Conservation (phyloP, 306 rosid species). For the Trichosanthes truncata region DNA sequence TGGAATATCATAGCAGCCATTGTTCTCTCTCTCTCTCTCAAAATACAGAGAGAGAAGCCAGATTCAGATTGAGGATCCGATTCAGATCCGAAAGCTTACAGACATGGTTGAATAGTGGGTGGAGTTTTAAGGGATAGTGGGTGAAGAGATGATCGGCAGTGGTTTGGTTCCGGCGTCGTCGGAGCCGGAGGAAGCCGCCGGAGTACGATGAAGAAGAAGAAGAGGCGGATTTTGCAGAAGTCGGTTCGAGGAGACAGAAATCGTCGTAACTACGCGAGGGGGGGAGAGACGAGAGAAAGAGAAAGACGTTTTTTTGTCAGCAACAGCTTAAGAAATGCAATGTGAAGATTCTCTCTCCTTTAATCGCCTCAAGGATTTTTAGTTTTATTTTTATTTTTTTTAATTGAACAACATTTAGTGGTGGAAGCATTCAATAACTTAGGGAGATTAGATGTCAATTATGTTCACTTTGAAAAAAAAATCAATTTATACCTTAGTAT, state of each 20-base stretch:
- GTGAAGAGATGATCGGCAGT: not conserved
- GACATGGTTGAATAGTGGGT: not conserved
- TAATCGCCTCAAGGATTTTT: no score
- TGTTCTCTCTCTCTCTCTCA: slow-evolving; percentile 6
- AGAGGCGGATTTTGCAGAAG: not conserved
- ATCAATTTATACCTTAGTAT: no score
- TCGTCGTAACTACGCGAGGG: not conserved
- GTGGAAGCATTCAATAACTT: no score
- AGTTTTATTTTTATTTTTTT: no score
- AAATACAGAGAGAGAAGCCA: not conserved
- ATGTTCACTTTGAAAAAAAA: no score
- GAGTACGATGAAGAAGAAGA: not conserved
- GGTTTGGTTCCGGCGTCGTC: not conserved
- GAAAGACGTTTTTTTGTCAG: not conserved
- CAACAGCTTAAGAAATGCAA: no score
- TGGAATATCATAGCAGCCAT: slow-evolving; percentile 48
- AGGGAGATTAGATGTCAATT: no score
- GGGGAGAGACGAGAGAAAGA: not conserved
- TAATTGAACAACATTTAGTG: no score
- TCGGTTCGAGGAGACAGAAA: not conserved
- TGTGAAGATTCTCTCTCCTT: no score
- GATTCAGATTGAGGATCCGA: slow-evolving; percentile 5
- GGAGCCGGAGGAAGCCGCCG: not conserved
- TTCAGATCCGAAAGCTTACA: not conserved
- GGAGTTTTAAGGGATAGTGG: not conserved